Percentiles rank a stretch among this genome's conserved stretches.
Evolutionary conservation across 495 filamentous ascomycete species (phyloP).

Genomic region (Talaromyces wortmannii): DNA sequence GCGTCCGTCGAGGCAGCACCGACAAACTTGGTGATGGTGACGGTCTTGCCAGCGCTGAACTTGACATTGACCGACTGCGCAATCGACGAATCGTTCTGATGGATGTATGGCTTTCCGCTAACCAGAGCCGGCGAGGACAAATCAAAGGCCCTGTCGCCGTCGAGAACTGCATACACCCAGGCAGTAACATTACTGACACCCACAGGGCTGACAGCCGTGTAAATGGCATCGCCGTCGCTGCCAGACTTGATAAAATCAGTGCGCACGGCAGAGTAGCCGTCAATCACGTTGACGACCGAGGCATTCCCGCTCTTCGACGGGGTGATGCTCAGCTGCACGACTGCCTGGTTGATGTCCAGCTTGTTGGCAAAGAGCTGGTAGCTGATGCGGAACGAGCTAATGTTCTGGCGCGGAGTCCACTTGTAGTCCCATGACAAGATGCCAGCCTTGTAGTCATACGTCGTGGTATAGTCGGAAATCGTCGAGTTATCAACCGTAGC

Average conservation of each 20-base stretch:
- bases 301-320: conserved; percentile 39
- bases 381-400: conserved; percentile 43
- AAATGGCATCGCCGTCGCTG: conserved; percentile 41
- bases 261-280: conserved; percentile 52
- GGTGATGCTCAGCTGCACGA: conserved; percentile 50
- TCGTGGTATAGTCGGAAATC: conserved; percentile 55
- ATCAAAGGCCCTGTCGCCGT: conserved; percentile 38
- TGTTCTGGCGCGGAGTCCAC: conserved; percentile 53
- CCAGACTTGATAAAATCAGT: conserved; percentile 49
- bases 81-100: conserved; percentile 51
- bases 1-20: conserved; percentile 57
- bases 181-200: conserved; percentile 51
- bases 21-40: conserved; percentile 51
- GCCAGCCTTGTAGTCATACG: conserved; percentile 56
- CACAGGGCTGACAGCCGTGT: conserved; percentile 48
- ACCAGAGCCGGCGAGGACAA: conserved; percentile 35
- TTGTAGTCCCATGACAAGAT: conserved; percentile 56
- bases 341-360: conserved; percentile 53
- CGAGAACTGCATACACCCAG: conserved; percentile 47
- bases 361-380: conserved; percentile 59
- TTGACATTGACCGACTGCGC: conserved; percentile 46
- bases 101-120: conserved; percentile 37
- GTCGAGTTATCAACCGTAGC: conserved; percentile 53
- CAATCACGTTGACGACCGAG: conserved; percentile 50
- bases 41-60: conserved; percentile 39